Percentiles rank a stretch among this genome's conserved stretches.
These are phyloP conservation scores for Wickerhamomyces tratensis DNA, from an alignment of 805 yeast genomes.

Conservation along the genomic window DNA sequence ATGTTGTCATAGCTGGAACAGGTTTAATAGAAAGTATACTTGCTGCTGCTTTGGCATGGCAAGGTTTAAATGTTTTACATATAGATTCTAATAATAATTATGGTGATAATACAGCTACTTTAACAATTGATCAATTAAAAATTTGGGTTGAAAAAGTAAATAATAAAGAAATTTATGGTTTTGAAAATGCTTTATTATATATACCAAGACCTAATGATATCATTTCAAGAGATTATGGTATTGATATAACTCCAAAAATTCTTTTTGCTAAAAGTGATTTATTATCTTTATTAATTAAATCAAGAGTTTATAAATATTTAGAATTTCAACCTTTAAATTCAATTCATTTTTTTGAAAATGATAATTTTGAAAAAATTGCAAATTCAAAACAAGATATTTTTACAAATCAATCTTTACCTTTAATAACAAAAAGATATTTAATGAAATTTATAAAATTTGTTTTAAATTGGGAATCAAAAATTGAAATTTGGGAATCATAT, in stretches of 20 bases:
- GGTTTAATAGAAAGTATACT: constrained; percentile 81
- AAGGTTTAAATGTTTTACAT: constrained; percentile 91
- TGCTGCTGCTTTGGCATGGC: constrained; percentile 96
- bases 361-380: constrained; percentile 76
- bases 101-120: constrained; percentile 82
- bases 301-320: constrained; percentile 82
- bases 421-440: constrained; percentile 68
- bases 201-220: constrained; percentile 51
- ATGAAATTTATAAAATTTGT: constrained; percentile 93
- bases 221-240: constrained; percentile 64
- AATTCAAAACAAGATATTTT: constrained; percentile 89
- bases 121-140: constrained; percentile 78
- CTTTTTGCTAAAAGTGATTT: constrained; percentile 89
- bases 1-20: constrained; percentile 87
- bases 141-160: constrained; percentile 76
- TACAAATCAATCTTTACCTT: constrained; percentile 71
- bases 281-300: constrained; percentile 64
- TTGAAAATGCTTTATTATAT: constrained; percentile 68
- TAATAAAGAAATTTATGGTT: constrained; percentile 23
- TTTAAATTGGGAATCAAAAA: constrained; percentile 53
- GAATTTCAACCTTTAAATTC: constrained; percentile 85
- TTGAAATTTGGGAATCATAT: constrained; percentile 47
- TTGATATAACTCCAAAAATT: constrained; percentile 80
- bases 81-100: constrained; percentile 78
- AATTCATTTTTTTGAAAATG: constrained; percentile 93